Base-by-base conservation (phyloP, 2,329 filamentous ascomycete species). In the Stagonosporopsis rhizophila region DNA sequence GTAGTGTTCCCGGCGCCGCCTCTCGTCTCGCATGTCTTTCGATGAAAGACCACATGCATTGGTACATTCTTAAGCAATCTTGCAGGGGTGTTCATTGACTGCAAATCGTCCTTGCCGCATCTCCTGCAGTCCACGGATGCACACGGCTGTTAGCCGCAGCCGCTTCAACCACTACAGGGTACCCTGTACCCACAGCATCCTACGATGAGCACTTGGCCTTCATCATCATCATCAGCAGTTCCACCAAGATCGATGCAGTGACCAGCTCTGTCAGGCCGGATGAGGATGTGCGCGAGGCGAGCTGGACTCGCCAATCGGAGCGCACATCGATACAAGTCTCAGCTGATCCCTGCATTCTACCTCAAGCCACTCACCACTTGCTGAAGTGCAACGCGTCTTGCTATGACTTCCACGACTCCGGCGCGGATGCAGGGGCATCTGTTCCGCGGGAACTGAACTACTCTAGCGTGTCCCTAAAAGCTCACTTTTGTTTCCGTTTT, bases 271-370 rank as follows among this genome's bases (percentile, higher is more conserved):
- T 49, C 40, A 56, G 52, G 42, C 61, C 52, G 46, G 60, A 64
- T 61, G 40, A 44, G 60, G 58, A 66, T 59, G 56, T 60, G 60
- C 51, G 65, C 46, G 35, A 52, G 44, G 40, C 45, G 59, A 53
- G 53, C 56, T 53, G 39, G 51, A 45, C 61, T 74, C 68, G 68
- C 72, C 71, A 75, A 74, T 74, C 70, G 66, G 68, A 49, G 62
- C 58, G 62, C 66, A 61, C 59, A 72, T 71, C 64, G 62, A 44
- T 62, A 63, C 56, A 45, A 47, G 53, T 48, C 59, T 65, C 45
- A 60, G 64, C 56, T 39, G 19, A 54, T 46, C 65, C 64, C 56
- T 64, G 62, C 48, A 61, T 65, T 49, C 65, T 65, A 69, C 58
- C 25, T 46, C 50, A 63, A 67, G 67, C 69, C 69, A 69, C 65